Percentiles rank a stretch among this genome's conserved stretches.
Conservation (phyloP, 2,329 filamentous ascomycete genomes). For the Penicillium sp. region DNA sequence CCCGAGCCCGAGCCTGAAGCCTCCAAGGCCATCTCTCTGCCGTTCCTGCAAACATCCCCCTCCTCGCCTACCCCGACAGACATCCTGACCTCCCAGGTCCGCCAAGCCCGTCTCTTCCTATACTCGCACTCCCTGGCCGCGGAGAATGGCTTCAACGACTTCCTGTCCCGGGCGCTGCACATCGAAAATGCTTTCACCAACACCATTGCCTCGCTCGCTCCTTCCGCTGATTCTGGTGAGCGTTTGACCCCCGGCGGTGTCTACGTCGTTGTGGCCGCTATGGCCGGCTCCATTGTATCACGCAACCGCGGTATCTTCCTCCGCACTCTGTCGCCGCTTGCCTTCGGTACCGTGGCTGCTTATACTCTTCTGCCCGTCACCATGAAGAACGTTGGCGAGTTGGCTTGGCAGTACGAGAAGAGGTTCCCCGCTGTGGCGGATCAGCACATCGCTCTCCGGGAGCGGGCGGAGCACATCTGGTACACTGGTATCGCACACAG, state of each 20-base stretch:
- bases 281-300: constrained; percentile 90
- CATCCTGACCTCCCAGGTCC: constrained; percentile 79
- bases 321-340: constrained; percentile 72
- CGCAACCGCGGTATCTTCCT: constrained; percentile 85
- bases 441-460: constrained; percentile 71
- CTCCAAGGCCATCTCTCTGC: constrained; percentile 17
- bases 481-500: constrained; percentile 74
- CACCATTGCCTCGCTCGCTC: constrained; percentile 85
- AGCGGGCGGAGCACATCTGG: constrained; percentile 68
- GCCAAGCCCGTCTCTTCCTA: constrained; percentile 74
- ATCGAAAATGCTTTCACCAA: constrained; percentile 87
- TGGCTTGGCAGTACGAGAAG: constrained; percentile 93
- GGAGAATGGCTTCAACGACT: constrained; percentile 80
- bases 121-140: constrained; percentile 71
- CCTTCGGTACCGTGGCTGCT: constrained; percentile 77
- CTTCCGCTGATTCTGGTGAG: constrained; percentile 81
- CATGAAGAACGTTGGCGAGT: constrained; percentile 80
- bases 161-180: constrained; percentile 76
- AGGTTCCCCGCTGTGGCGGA: constrained; percentile 79
- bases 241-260: constrained; percentile 83
- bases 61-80: constrained; percentile 77
- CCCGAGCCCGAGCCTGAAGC: constrained; percentile 9
- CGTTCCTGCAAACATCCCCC: constrained; percentile 21
- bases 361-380: constrained; percentile 86
- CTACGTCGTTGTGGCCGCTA: constrained; percentile 89